A percentile compares a stretch with the other conserved stretches of the same genome.
phyloP scores from a whole-genome alignment of 2,329 filamentous ascomycete genomes.

The Paecilomyces fulvus region DNA sequence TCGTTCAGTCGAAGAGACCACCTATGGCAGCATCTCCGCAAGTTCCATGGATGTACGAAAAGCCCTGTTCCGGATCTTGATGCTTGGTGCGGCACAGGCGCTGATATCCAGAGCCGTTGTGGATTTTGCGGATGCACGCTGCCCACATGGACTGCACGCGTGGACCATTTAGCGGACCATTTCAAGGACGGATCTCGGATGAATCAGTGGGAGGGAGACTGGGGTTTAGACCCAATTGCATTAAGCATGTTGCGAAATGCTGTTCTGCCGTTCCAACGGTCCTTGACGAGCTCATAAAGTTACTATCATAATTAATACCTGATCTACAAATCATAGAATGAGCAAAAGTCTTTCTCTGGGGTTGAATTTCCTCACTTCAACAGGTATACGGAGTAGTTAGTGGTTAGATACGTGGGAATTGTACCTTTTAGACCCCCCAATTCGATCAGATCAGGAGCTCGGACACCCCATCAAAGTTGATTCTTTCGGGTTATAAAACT shows the following conservation, averaged over 20 bases:
- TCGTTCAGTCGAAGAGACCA: slow-evolving; percentile 53
- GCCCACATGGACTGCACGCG: slow-evolving; percentile 43
- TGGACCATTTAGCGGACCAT: slow-evolving; percentile 47
- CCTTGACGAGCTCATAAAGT: background rate
- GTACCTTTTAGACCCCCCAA: too few species aligned
- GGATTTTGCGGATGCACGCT: slow-evolving; percentile 45
- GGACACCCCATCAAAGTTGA: too few species aligned
- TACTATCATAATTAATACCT: too few species aligned
- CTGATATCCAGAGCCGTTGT: slow-evolving; percentile 45
- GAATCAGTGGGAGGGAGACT: slow-evolving; percentile 48
- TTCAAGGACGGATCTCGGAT: slow-evolving; percentile 47
- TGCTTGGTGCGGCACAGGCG: slow-evolving; percentile 15
- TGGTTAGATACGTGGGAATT: too few species aligned
- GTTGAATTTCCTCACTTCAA: too few species aligned
- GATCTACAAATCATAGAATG: background rate
- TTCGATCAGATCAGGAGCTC: too few species aligned
- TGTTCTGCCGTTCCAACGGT: slow-evolving; percentile 16
- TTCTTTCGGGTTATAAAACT: too few species aligned
- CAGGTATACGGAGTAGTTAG: too few species aligned
- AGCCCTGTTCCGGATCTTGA: slow-evolving; percentile 43
- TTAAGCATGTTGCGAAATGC: slow-evolving; percentile 27
- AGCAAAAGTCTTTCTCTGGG: too few species aligned
- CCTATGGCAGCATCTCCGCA: slow-evolving; percentile 48
- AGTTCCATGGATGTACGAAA: slow-evolving; percentile 45
- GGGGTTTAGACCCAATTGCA: slow-evolving; percentile 36